Conservation (phyloP, 768 basidiomycete species). For the Naganishia vaughanmartiniae region DNA sequence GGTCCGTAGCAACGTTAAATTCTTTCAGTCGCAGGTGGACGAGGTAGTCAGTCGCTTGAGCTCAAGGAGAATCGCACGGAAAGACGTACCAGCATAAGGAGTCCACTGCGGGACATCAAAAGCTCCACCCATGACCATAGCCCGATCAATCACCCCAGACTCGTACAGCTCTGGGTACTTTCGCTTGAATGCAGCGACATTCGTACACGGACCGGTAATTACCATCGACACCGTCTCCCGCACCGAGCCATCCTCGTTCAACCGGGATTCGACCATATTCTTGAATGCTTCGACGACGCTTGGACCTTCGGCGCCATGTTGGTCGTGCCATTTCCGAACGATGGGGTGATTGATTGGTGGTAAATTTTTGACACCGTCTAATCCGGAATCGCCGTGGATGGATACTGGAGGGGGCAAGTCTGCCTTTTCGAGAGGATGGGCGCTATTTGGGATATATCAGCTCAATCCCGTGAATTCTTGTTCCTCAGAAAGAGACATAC, state of each 20-base stretch:
- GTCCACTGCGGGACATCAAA: slow-evolving; percentile 32
- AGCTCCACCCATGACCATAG: slow-evolving; percentile 30
- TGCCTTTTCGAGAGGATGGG: slow-evolving; percentile 28
- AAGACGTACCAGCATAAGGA: slow-evolving; percentile 24
- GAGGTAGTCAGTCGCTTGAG: too few species aligned
- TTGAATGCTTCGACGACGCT: slow-evolving; percentile 20
- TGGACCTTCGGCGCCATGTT: neutral
- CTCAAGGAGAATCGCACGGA: neutral
- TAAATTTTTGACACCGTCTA: slow-evolving; percentile 24
- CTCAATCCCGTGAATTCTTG: too few species aligned
- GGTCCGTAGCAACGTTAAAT: slow-evolving; percentile 31
- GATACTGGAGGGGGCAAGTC: slow-evolving; percentile 24
- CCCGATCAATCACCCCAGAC: slow-evolving; percentile 13
- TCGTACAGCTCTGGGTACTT: slow-evolving; percentile 23
- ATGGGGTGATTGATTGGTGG: slow-evolving; percentile 23
- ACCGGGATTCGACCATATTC: slow-evolving; percentile 15
- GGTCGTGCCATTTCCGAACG: slow-evolving; percentile 22
- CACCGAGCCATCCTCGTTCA: slow-evolving; percentile 9
- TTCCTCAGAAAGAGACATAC: slow-evolving; percentile 1
- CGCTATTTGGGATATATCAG: neutral
- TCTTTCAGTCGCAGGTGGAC: neutral
- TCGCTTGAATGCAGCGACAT: slow-evolving; percentile 26
- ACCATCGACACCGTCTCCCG: slow-evolving; percentile 27
- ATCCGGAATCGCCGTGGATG: slow-evolving; percentile 28
- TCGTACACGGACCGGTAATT: slow-evolving; percentile 30